Evolutionary conservation across 2,329 filamentous ascomycete species (phyloP), one percentile per base, ranked within the genome.

Genomic region (Ophiostoma novo-ulmi): DNA sequence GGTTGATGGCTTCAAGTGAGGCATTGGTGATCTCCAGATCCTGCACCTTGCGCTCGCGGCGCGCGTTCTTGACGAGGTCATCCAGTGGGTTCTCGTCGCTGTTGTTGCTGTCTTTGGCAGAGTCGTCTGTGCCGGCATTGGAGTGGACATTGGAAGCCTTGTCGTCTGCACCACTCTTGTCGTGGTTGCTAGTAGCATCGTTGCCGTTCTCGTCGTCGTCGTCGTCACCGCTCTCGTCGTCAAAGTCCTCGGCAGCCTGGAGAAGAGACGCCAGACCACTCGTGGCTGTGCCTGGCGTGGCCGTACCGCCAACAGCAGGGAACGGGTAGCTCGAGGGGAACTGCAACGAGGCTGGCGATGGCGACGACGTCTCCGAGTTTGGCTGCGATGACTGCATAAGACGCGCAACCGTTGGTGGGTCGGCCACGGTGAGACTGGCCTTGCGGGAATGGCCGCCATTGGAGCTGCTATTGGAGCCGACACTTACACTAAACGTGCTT

Each of bases 11-110:
- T 71, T 97, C 87, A 3, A 99, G 85, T 1, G 94, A 97, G 0
- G 93, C 95, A 77, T 99, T 99, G 70, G 91, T 97, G 74, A 99
- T 99, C 78, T 99, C 93, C 6, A 99, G 83, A 78, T 99, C 95
- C 75, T 98, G 87, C 0, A 99, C 94, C 81, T 98, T 99, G 73
- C 95, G 88, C 79, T 98, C 95, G 48, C 93, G 87, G 39, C 95
- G 88, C 17, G 95, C 95, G 77, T 93, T 95, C n/a, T 91, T 87
- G 13, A 95, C 93, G 7, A 93, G 84, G 72, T 96, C 93, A 73
- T 88, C 91, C 73, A 91, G 82, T 8, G 88, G 84, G 70, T 90
- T 88, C 20, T 90, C 88, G 20, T 86, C 80, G 14, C 84, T 82
- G 75, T 80, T 81, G 39, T 78, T 82, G 67, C 48, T 66, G 38